Base-by-base conservation (phyloP, 2,329 filamentous ascomycete genomes). In the Phoma herbarum region DNA sequence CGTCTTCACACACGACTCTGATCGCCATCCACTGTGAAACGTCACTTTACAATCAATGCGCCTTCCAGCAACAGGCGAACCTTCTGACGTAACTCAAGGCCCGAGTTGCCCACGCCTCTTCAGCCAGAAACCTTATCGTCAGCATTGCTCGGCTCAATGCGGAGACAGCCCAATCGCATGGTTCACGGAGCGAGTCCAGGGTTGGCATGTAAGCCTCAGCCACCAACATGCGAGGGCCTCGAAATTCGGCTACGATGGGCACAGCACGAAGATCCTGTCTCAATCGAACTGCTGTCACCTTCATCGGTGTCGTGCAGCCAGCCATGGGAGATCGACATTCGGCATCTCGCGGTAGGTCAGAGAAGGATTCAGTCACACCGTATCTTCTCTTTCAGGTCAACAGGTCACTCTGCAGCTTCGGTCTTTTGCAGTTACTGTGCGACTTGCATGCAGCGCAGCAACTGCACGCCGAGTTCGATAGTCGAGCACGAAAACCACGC, bases 251-350 rank as follows among this genome's bases (percentile, higher is more conserved):
- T 41, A 33, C 23, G 31, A 44, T 37, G 10, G 23, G 29, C 31
- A 42, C 12, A 37, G 12, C 25, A 31, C 14, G 29, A 39, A 23
- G n/a, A 31, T 45, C 12, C 18, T 23, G 22, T 16, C 43, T 44
- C n/a, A 23, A 45, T 33, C 25, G 16, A 43, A 16, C 31, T 22
- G 18, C 14, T 16, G 23, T 45, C n/a, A 20, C 47, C n/a, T 41
- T 45, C 39, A 50, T 42, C 56, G 22, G 39, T 50, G 41, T 28
- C 26, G 20, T 46, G 41, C 22, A 50, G 41, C 46, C 22, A 41
- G 25, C 41, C 41, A 45, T 57, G 18, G 16, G 23, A 44, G 23
- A 51, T 33, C 23, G 23, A 7, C 37, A 29, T 8, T 43, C 28
- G 26, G n/a, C 23, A 25, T 31, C 16, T 42, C 14, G 37, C 26